These are phyloP conservation scores for Lantana camara DNA, from an alignment of 257 asterid genomes.

Conservation along the genomic window DNA sequence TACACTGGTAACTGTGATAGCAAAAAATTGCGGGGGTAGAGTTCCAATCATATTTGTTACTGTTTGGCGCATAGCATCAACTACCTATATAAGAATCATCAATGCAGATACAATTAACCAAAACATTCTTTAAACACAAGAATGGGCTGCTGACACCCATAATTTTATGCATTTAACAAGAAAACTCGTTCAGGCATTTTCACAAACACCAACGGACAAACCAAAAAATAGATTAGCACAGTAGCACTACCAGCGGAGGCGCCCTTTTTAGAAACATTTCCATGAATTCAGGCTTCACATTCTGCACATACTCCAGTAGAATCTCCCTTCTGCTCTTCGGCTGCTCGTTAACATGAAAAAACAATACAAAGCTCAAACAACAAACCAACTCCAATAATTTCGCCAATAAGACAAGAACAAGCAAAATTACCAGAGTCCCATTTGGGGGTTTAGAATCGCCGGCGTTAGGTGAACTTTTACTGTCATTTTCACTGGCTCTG, in stretches of 20 bases:
- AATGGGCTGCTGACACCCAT: background rate
- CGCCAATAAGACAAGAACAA: background rate
- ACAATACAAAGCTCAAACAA: background rate
- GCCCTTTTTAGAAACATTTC: conserved; percentile 90
- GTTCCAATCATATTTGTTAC: conserved; percentile 98
- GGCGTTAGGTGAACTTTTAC: conserved; percentile 42
- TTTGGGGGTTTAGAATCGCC: conserved; percentile 67
- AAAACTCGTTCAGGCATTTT: conserved; percentile 31
- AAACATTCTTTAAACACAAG: background rate
- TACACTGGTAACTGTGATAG: conserved; percentile 88
- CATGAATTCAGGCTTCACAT: conserved; percentile 97
- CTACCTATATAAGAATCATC: conserved; percentile 57
- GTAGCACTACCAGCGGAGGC: conserved; percentile 76
- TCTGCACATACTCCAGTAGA: conserved; percentile 91
- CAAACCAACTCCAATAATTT: conserved; percentile 6
- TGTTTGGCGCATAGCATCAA: conserved; percentile 98
- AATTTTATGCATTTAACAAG: background rate
- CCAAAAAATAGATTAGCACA: background rate
- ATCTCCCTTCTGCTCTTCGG: conserved; percentile 85
- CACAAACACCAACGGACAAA: conserved; percentile 30
- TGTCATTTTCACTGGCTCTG: conserved; percentile 53
- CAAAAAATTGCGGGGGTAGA: conserved; percentile 91
- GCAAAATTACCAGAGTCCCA: conserved; percentile 58
- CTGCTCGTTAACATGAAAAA: conserved; percentile 32
- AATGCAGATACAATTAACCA: conserved; percentile 3